phyloP scores from a whole-genome alignment of 331 rosid genomes.

The Malus hybrid region DNA sequence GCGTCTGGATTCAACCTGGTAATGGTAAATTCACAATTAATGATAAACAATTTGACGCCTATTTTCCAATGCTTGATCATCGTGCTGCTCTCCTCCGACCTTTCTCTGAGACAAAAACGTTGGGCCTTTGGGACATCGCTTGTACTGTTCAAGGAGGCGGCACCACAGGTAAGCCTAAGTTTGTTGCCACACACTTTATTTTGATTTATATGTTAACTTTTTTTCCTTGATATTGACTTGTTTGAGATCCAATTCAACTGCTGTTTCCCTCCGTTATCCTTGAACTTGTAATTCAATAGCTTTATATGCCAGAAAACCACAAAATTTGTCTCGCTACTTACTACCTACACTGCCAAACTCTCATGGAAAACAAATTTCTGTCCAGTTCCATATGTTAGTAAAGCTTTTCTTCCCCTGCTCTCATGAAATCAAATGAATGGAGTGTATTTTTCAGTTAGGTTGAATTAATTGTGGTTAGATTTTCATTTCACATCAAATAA shows the following conservation, averaged over 20 bases:
- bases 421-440: not conserved
- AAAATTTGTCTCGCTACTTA: not conserved
- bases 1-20: slow-evolving; percentile 91
- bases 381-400: not conserved
- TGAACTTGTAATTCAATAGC: not conserved
- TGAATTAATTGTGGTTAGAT: not conserved
- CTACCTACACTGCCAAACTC: not conserved
- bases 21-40: slow-evolving; percentile 69
- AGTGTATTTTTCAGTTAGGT: not conserved
- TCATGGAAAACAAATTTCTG: not conserved
- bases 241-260: not conserved
- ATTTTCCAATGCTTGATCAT: slow-evolving; percentile 91
- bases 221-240: not conserved
- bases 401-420: not conserved
- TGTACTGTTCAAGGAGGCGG: slow-evolving; percentile 98
- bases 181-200: not conserved
- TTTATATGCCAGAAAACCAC: not conserved
- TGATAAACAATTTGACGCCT: slow-evolving; percentile 82
- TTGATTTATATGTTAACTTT: not conserved
- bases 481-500: not conserved
- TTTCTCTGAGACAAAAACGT: slow-evolving; percentile 83
- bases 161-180: slow-evolving; percentile 47
- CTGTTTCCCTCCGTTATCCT: not conserved
- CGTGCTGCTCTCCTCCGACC: slow-evolving; percentile 95
- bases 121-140: slow-evolving; percentile 83